A percentile compares a stretch with the other conserved stretches of the same genome.
phyloP scores from a whole-genome alignment of 805 yeast species.

The Suhomyces pyralidae region DNA sequence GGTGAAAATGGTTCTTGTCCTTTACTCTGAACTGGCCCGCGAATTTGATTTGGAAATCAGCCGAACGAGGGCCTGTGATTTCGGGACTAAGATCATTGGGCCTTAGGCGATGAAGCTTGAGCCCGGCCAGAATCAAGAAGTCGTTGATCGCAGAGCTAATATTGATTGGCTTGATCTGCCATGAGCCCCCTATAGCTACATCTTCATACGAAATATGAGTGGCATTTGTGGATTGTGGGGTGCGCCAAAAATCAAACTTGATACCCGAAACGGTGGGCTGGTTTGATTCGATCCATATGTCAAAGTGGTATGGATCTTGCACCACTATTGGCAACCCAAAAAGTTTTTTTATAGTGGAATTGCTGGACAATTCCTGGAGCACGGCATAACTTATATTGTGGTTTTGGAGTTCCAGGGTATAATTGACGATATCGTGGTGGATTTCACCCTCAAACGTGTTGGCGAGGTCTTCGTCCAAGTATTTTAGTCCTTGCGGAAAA shows the following conservation, averaged over 20 bases:
- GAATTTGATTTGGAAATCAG: slow-evolving; percentile 24
- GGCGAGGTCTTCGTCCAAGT: slow-evolving; percentile 22
- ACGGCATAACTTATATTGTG: slow-evolving; percentile 26
- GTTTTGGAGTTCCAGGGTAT: slow-evolving; percentile 10
- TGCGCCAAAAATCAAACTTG: slow-evolving; percentile 14
- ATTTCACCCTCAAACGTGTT: slow-evolving; percentile 11
- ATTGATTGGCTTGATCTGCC: slow-evolving; percentile 29
- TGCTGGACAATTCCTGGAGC: slow-evolving; percentile 22
- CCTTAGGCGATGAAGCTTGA: slow-evolving; percentile 24
- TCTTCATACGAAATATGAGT: neutral
- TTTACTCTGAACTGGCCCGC: slow-evolving; percentile 21
- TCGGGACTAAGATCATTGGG: slow-evolving; percentile 19
- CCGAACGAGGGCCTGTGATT: neutral
- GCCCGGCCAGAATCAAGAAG: slow-evolving; percentile 20
- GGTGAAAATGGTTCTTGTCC: slow-evolving; percentile 15
- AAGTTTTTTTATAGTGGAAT: slow-evolving; percentile 20
- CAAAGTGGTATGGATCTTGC: slow-evolving; percentile 9
- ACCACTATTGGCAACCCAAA: slow-evolving; percentile 29
- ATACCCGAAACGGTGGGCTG: slow-evolving; percentile 31
- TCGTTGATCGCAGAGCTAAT: slow-evolving; percentile 16
- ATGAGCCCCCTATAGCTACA: slow-evolving; percentile 9
- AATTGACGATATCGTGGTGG: no score
- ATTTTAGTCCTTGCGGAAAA: slow-evolving; percentile 26
- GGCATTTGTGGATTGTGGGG: neutral
- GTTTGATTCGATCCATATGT: slow-evolving; percentile 31